Evolutionary conservation across 2,329 filamentous ascomycete genomes (phyloP), one percentile per base, ranked within the genome.

Genomic region (Pseudopithomyces maydicus): DNA sequence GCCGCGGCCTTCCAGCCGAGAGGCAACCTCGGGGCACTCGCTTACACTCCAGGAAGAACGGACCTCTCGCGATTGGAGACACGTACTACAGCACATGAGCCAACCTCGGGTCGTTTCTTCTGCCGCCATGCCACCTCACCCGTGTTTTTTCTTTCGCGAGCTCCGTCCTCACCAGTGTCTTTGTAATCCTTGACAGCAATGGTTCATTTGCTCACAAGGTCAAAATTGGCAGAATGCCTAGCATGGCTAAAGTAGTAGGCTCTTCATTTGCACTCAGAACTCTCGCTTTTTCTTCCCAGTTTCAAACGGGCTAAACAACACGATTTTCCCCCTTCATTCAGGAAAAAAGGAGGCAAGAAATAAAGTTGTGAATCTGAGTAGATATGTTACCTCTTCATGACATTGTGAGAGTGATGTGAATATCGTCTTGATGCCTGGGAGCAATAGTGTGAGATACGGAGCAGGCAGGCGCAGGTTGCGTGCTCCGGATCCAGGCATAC

Each of bases 11-110:
- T 17, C 36, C 5, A 33, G 49, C 23, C 15, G 17, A 10, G 10
- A 46, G 35, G 42, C n/a, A 17, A 38, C 32, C 36, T 32, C 35
- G 47, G 36, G 10, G 42, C 54, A 47, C 47, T 47, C 52, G 15
- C 43, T 47, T 23, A 41, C 14, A 39, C 47, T 15, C 5, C 23
- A 39, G 20, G 15, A 15, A 43, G 15, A 22, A 26, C 23, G 46
- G 32, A 46, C 12, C 17, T 38, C 2, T 29, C 33, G 29, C 55
- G 51, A 62, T 57, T 62, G 59, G 59, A 56, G 49, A 62, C 59
- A 62, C 59, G 59, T 62, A 53, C 48, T 5, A 19, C n/a, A 22
- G 36, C 48, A 32, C 56, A n/a, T 59, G 44, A 35, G 46, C 15
- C 33, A 26, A 29, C 32, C 33, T 39, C 20, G 20, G 41, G 20